These are phyloP conservation scores for Hordeum marinum DNA, from an alignment of 176 grass and related monocot genomes.

Conservation along the genomic window DNA sequence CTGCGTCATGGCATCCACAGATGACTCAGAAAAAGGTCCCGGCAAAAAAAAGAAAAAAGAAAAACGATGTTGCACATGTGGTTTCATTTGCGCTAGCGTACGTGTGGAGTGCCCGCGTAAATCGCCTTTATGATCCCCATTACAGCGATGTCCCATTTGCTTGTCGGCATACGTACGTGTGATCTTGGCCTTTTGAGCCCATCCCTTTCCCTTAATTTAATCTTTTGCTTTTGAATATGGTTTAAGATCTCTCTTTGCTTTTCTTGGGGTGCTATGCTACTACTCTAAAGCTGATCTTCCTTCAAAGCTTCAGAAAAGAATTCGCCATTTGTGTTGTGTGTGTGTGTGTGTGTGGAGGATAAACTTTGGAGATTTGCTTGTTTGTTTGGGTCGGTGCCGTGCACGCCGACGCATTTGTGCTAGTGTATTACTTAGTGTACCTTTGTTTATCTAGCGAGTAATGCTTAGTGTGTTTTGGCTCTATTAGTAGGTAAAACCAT, in stretches of 20 bases:
- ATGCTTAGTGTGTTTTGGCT: neutral
- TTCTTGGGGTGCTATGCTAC: neutral
- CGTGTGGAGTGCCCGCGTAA: neutral
- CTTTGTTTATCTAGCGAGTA: no score
- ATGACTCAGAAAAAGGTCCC: neutral
- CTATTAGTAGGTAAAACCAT: neutral
- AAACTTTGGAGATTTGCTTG: neutral
- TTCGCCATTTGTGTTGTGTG: no score
- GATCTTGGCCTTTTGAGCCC: no score
- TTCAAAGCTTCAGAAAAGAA: neutral
- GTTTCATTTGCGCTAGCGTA: neutral
- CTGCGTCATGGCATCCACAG: neutral
- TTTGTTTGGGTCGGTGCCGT: neutral
- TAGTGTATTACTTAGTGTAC: no score
- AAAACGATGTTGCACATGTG: neutral
- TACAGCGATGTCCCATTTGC: neutral
- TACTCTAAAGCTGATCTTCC: neutral
- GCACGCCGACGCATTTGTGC: no score
- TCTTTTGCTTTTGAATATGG: neutral
- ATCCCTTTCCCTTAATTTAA: neutral
- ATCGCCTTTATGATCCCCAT: slow-evolving; percentile 5
- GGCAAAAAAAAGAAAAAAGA: neutral
- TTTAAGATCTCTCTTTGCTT: neutral
- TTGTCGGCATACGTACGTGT: neutral
- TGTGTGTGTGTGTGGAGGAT: no score